Conservation (phyloP, 1,139 yeast species). For the Geotrichum restrictum region DNA sequence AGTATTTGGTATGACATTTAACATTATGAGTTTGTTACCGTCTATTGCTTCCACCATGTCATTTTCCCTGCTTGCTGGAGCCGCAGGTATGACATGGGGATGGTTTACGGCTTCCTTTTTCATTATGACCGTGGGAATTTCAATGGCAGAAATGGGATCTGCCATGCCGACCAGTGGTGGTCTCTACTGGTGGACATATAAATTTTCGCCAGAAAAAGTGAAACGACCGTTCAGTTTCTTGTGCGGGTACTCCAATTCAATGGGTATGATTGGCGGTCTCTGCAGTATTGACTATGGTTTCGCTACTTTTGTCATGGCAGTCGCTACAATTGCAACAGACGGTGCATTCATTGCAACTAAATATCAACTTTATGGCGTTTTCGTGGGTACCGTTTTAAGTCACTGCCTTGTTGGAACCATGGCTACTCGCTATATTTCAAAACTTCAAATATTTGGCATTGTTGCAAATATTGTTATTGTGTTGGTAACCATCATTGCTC, state of each 20-base stretch:
- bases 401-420: constrained; percentile 49
- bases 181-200: constrained; percentile 50
- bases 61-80: constrained; percentile 49
- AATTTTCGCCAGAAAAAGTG: constrained; percentile 49
- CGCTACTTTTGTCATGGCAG: constrained; percentile 52
- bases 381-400: constrained; percentile 48
- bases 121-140: constrained; percentile 49
- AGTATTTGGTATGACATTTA: constrained; percentile 54
- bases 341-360: constrained; percentile 44
- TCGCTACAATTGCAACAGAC: constrained; percentile 47
- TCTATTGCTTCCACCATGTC: constrained; percentile 49
- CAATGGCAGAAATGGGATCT: constrained; percentile 60
- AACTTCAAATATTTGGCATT: constrained; percentile 58
- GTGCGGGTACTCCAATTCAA: constrained; percentile 57
- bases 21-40: constrained; percentile 68
- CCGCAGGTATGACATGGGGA: constrained; percentile 61
- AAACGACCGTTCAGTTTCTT: constrained; percentile 50
- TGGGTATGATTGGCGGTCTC: constrained; percentile 55
- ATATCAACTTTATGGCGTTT: constrained; percentile 53
- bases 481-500: constrained; percentile 56
- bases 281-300: constrained; percentile 59
- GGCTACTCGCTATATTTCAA: constrained; percentile 52
- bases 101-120: constrained; percentile 55
- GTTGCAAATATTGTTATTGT: constrained; percentile 53
- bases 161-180: constrained; percentile 73